Evolutionary conservation across 2,329 filamentous ascomycete genomes (phyloP), one percentile per base, ranked within the genome.

Genomic region (Aspergillus ruber): DNA sequence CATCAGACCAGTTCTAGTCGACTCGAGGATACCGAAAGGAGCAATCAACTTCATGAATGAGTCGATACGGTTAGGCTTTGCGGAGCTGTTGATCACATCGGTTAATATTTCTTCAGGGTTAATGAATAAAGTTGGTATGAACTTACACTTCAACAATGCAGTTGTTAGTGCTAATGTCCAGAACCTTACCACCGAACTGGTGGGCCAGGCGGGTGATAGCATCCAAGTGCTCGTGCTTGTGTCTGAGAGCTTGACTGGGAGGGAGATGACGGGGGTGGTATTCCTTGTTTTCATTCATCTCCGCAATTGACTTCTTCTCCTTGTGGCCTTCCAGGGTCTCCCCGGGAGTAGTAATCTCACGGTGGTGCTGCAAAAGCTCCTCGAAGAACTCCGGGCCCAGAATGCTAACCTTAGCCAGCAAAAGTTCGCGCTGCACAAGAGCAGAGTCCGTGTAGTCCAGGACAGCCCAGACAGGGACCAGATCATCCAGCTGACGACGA

Each of bases 371-470:
- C 56, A 96, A 83, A 48, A 98, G 80, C 74, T 98, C 93, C 74
- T 97, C 91, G 61, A 96, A 98, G 74, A 95, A 96, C 76, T 98
- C 93, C 5, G 93, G 93, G 0, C 93, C 93, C 33, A 98, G 80
- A 52, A 95, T 95, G 70, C 91, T 95, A 72, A 98, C 82, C 78
- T 98, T 98, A 61, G 93, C 91, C 33, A 98, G 82, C 7, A 98
- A 80, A 25, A 98, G 79, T 72, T 98, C 93, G 53, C 93, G 85
- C 80, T 98, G 93, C 17, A 98, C 93, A 20, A 98, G 82, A 2
- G 93, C 88, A 4, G 93, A 85, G 52, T 83, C 81, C 50, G 90
- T 97, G 74, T 98, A 98, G 73, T 98, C 93, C 49, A 98, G 76
- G 29, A 98, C 93, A 45, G 93, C 93, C 93, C 93, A 98, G 50